Base-by-base conservation (phyloP, 108 stramenopile species). In the Cyclotella cryptica region DNA sequence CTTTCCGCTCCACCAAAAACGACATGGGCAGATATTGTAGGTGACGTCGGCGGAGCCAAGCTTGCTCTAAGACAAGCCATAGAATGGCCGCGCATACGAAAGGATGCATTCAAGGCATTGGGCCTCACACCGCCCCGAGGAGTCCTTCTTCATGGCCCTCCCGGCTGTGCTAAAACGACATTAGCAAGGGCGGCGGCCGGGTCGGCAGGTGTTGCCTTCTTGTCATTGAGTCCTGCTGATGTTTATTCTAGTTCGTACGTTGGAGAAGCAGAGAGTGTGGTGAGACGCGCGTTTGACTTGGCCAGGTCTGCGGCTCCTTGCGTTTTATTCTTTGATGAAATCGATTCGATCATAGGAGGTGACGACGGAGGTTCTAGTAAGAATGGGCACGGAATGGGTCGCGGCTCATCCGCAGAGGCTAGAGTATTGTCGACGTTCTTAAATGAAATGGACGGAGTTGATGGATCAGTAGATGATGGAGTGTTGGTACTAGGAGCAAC, bases 391-490 rank as follows among this genome's bases (percentile, higher is more conserved):
- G 87, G 92, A 13, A 86, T 88, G 87, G 80, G 85, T 27, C 87
- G 96, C 9, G 93, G 92, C 7, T 81, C 78, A 40, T 93, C 92
- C 18, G 96, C 94, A 26, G 92, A 93, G 77, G 90, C 86, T 41
- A 78, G 94, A 19, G 97, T 98, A 0, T 70, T 98, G 54, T 96
- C 97, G 27, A 98, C 97, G 66, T 94, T 99, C 55, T 74, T 99
- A 59, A 98, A 98, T 61, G 97, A 98, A 86, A 98, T 98, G 97
- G 99, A 99, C 80, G 99, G 99, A 3, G 92, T 98, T 28, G 88
- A 92, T 74, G 87, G 81, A 42, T 65, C 85, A 28, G 84, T 54
- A 0, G 74, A 73, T 17, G 97, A 97, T 91, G 95, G 98, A 67
- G 85, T 98, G 61, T 45, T 99, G 40, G 95, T 98, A 17, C 75